phyloP scores from a whole-genome alignment of 2,329 filamentous ascomycete species.

The Dactylellina parvicollis region DNA sequence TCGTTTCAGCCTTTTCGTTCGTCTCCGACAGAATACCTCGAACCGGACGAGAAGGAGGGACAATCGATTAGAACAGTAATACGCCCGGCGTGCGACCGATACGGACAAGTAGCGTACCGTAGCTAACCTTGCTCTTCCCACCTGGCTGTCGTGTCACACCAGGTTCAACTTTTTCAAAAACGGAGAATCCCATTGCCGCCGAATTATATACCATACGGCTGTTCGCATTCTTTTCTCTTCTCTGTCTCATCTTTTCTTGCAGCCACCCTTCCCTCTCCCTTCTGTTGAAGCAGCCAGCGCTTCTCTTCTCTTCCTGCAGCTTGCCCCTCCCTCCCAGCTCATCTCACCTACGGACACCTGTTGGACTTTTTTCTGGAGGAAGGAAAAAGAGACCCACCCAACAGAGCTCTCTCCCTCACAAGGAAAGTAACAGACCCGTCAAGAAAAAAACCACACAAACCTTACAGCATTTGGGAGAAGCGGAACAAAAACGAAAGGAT shows the following conservation, averaged over 20 bases:
- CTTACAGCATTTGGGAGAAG: conserved; percentile 1
- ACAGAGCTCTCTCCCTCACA: conserved; percentile 13
- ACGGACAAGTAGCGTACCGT: background rate
- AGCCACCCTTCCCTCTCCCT: background rate
- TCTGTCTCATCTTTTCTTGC: background rate
- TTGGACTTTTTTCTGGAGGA: background rate
- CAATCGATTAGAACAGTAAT: conserved; percentile 28
- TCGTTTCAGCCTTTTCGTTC: conserved; percentile 7
- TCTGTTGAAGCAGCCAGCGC: background rate
- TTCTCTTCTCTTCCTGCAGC: background rate
- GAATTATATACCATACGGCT: conserved; percentile 16
- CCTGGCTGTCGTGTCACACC: conserved; percentile 8
- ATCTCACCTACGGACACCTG: background rate
- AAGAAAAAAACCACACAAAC: background rate
- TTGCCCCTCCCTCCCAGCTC: background rate
- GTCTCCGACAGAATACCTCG: conserved; percentile 1
- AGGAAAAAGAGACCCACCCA: background rate
- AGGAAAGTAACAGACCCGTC: background rate
- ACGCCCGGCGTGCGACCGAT: conserved; percentile 32
- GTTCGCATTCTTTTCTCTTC: conserved; percentile 9
- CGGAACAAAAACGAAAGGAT: background rate
- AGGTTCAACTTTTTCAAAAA: background rate
- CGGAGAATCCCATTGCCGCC: conserved; percentile 19
- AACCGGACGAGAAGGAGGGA: conserved; percentile 4
- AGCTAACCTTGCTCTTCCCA: conserved; percentile 17